A percentile compares a stretch with the other conserved stretches of the same genome.
Conservation (phyloP, 2,329 filamentous ascomycete species). For the Sordariomycetes sp. region DNA sequence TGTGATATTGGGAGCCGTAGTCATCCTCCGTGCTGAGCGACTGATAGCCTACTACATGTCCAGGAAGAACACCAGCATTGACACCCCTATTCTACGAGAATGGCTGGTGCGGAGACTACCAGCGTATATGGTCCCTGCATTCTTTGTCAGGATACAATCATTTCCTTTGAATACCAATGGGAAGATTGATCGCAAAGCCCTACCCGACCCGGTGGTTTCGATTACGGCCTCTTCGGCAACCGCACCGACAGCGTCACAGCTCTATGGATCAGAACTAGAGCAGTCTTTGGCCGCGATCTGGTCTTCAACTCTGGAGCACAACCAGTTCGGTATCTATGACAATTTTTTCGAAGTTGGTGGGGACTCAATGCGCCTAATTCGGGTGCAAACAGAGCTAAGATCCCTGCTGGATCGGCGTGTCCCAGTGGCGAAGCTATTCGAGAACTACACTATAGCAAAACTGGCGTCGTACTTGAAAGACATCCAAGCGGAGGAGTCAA, state of each 20-base stretch:
- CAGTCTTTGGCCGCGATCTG: constrained; percentile 7
- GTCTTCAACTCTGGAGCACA: constrained; percentile 9
- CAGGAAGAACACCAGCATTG: neutral
- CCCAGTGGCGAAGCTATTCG: constrained; percentile 6
- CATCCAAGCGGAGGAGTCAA: too few species aligned
- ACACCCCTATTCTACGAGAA: neutral
- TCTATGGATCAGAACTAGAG: constrained; percentile 4
- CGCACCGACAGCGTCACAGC: neutral
- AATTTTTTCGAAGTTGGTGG: constrained; percentile 13
- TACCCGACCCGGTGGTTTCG: constrained; percentile 7
- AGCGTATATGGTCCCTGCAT: constrained; percentile 8
- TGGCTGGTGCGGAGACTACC: constrained; percentile 4
- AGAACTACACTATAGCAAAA: constrained; percentile 8
- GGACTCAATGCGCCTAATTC: constrained; percentile 9
- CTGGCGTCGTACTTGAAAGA: constrained; percentile 6
- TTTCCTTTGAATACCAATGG: constrained; percentile 9
- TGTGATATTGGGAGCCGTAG: constrained; percentile 6
- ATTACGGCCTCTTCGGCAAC: neutral
- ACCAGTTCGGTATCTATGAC: constrained; percentile 7
- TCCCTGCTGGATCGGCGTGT: constrained; percentile 5
- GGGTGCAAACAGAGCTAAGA: constrained; percentile 7
- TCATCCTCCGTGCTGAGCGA: constrained; percentile 6
- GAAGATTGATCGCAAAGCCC: constrained; percentile 10
- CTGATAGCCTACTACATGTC: constrained; percentile 8
- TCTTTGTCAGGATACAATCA: constrained; percentile 7